These are phyloP conservation scores for Salix purpurea DNA, from an alignment of 345 rosid species.

Conservation along the genomic window DNA sequence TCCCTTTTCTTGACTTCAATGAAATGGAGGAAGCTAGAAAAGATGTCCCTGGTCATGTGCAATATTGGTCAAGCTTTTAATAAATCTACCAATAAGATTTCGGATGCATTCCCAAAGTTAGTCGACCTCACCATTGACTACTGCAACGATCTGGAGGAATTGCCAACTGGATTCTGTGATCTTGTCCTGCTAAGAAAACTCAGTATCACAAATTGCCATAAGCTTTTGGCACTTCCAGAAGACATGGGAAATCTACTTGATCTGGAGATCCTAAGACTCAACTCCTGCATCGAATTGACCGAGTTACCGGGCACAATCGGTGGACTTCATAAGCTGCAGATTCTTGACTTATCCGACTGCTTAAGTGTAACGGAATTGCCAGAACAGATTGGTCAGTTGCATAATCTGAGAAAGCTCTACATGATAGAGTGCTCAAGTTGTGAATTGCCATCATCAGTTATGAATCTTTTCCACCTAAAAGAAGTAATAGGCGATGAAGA, in stretches of 20 bases:
- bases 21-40: conserved; percentile 12
- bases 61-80: conserved; percentile 19
- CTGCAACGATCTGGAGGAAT: conserved; percentile 28
- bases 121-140: conserved; percentile 26
- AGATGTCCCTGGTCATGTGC: conserved; percentile 30
- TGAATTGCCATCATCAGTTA: conserved; percentile 18
- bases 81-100: background rate
- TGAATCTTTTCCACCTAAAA: conserved; percentile 15
- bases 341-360: conserved; percentile 27
- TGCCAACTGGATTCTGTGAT: conserved; percentile 20
- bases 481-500: conserved; percentile 25
- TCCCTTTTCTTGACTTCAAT: background rate
- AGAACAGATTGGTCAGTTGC: conserved; percentile 16
- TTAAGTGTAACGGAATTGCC: conserved; percentile 15
- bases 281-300: conserved; percentile 19
- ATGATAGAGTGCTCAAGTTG: conserved; percentile 26
- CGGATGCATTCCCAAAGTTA: conserved; percentile 18
- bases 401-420: conserved; percentile 13
- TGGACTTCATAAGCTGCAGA: conserved; percentile 16
- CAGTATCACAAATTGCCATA: conserved; percentile 25
- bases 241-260: conserved; percentile 21
- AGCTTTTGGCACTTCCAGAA: conserved; percentile 17
- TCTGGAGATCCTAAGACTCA: conserved; percentile 24
- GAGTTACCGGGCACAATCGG: conserved; percentile 22
- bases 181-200: conserved; percentile 13